phyloP scores from a whole-genome alignment of 2,329 filamentous ascomycete species.

The Knoxdaviesia capensis region DNA sequence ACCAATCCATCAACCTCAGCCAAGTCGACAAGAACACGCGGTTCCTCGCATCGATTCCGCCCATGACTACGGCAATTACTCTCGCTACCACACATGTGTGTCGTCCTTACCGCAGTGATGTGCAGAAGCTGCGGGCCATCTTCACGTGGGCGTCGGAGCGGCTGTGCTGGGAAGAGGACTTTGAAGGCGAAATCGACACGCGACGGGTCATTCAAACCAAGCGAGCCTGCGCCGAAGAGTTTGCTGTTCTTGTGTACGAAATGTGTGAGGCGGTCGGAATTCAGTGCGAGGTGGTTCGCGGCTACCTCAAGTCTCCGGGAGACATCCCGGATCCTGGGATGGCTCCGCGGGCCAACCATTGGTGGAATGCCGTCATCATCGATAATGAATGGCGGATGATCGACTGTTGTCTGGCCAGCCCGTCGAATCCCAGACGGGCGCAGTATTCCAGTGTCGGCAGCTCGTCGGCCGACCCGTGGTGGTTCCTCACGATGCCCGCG shows the following conservation, averaged over 20 bases:
- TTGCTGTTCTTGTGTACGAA: slow-evolving; percentile 69
- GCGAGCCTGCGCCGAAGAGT: slow-evolving; percentile 73
- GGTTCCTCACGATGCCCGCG: slow-evolving; percentile 75
- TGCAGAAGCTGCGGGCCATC: slow-evolving; percentile 80
- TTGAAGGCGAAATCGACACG: slow-evolving; percentile 68
- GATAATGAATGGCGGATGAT: slow-evolving; percentile 95
- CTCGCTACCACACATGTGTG: slow-evolving; percentile 86
- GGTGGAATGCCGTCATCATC: slow-evolving; percentile 88
- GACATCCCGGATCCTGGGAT: slow-evolving; percentile 64
- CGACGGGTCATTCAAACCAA: slow-evolving; percentile 67
- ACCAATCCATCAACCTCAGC: slow-evolving; percentile 55
- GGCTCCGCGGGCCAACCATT: slow-evolving; percentile 80
- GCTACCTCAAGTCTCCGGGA: slow-evolving; percentile 79
- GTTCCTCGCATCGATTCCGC: slow-evolving; percentile 68
- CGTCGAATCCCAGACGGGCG: slow-evolving; percentile 64
- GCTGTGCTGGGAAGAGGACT: slow-evolving; percentile 87
- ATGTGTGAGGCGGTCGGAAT: slow-evolving; percentile 88
- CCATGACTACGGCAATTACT: slow-evolving; percentile 60
- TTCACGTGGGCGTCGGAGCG: slow-evolving; percentile 97
- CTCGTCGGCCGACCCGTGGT: slow-evolving; percentile 66
- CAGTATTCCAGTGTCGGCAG: slow-evolving; percentile 56
- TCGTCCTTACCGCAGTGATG: slow-evolving; percentile 80
- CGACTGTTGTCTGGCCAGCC: slow-evolving; percentile 80
- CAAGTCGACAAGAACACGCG: slow-evolving; percentile 92
- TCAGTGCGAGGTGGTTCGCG: slow-evolving; percentile 68